These are phyloP conservation scores for Erysimum cheiri DNA, from an alignment of 441 rosid species.

Conservation along the genomic window DNA sequence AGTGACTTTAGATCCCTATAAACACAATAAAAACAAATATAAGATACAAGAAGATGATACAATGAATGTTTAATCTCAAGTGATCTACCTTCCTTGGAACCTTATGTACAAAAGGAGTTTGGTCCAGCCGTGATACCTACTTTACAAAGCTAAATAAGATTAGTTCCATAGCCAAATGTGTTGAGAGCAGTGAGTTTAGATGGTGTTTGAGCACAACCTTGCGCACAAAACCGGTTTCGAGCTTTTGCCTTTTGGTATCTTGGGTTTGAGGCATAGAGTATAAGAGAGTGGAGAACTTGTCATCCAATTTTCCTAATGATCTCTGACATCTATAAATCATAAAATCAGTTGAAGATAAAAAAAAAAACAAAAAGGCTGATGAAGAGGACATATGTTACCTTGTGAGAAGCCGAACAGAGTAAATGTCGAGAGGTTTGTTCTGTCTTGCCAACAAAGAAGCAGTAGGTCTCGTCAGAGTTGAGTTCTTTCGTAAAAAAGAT, in stretches of 20 bases:
- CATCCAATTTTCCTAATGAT: constrained; percentile 38
- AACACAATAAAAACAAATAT: constrained; percentile 15
- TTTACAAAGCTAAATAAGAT: constrained; percentile 18
- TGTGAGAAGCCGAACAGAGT: constrained; percentile 51
- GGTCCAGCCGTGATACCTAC: constrained; percentile 71
- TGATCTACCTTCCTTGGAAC: constrained; percentile 54
- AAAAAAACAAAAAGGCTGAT: not conserved
- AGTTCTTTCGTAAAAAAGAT: constrained; percentile 48
- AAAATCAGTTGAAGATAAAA: not conserved
- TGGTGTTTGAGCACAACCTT: constrained; percentile 52
- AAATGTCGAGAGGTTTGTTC: constrained; percentile 50
- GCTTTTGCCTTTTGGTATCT: constrained; percentile 70
- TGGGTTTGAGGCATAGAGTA: constrained; percentile 46
- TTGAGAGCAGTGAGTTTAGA: constrained; percentile 2
- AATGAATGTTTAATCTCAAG: not conserved
- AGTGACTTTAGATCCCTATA: constrained; percentile 72
- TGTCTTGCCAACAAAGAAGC: constrained; percentile 69
- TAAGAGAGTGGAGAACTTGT: constrained; percentile 42
- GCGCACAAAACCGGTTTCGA: constrained; percentile 59
- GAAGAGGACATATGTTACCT: constrained; percentile 38
- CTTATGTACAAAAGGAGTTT: constrained; percentile 64
- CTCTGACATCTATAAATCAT: constrained; percentile 49
- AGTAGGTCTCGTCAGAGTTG: constrained; percentile 70
- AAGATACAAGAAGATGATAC: constrained; percentile 6
- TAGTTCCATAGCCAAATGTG: not conserved